Base-by-base conservation (phyloP, 257 asterid genomes). In the Forsythia viridissima region DNA sequence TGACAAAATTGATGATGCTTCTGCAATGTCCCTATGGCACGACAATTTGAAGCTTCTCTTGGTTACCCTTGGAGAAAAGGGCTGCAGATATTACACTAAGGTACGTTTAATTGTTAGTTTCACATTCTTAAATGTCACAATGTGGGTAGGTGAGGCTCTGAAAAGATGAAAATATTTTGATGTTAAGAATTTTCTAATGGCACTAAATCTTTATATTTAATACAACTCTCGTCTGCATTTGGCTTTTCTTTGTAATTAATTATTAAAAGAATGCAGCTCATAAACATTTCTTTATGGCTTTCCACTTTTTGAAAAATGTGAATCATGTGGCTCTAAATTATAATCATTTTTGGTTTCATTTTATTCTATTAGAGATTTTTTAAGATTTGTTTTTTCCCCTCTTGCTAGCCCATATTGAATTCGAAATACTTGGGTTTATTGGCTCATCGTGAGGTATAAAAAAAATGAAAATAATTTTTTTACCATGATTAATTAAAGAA, bases 31-130 rank as follows among this genome's bases (percentile, higher is more conserved):
- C 8, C 80, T 94, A 20, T 94, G 98, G 98, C 98, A 94, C 79
- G 87, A 88, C 75, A 89, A 94, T 66, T 78, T 92, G 84, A 91
- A 90, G 81, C 98, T 94, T 55, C 98, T 94, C 43, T 75, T 94
- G 67, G 96, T 94, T 72, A 94, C 98, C 51, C 98, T 94, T 10
- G 98, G 98, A 10, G 98, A 92, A 7, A 90, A 91, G 85, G 98
- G 97, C 0, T 94, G 98, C 73, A 86, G 86, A 77, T 94, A 94
- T 68, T 94, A 92, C 81, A 79, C 98, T 36, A 89, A 92, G 98
- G 98, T 94, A 86, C 21, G 24, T n/a, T 66, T 30, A 21, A 5
- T 30, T 59, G 65, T n/a, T 57, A 6, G 37, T 61, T 48, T 44
- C 37, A 38, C n/a, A n/a, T 30, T 61, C 41, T 55, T 21, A 38